phyloP scores from a whole-genome alignment of 1,139 yeast species.

The Entelexis paramagnoliae region DNA sequence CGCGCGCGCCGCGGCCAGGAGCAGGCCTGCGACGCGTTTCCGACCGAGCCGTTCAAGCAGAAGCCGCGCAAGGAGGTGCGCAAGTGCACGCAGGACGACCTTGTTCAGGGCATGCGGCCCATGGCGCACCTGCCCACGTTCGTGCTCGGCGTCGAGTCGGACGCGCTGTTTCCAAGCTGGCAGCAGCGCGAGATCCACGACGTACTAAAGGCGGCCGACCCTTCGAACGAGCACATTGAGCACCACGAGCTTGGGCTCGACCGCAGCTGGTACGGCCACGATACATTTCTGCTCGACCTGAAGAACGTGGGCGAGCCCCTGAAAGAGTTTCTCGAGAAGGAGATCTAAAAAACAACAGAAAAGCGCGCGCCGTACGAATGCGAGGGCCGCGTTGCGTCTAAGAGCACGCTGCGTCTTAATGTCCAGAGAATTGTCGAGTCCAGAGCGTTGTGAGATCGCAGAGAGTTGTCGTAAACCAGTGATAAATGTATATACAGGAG shows the following conservation, averaged over 20 bases:
- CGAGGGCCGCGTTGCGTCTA: too few relatives aligned
- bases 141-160: slow-evolving; percentile 86
- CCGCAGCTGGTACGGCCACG: slow-evolving; percentile 77
- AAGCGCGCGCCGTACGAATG: too few relatives aligned
- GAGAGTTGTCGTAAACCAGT: too few relatives aligned
- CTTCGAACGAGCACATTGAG: slow-evolving; percentile 31
- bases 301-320: slow-evolving; percentile 75
- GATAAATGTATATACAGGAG: slow-evolving; percentile 2
- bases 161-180: slow-evolving; percentile 86
- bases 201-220: slow-evolving; percentile 41
- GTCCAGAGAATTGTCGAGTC: too few relatives aligned
- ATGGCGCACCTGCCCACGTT: slow-evolving; percentile 57
- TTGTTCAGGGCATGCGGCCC: slow-evolving; percentile 52
- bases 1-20: slow-evolving; percentile 78
- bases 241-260: slow-evolving; percentile 70
- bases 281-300: slow-evolving; percentile 70
- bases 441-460: too few relatives aligned
- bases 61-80: slow-evolving; percentile 30
- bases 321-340: slow-evolving; percentile 43
- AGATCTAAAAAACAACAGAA: not conserved
- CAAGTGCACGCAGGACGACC: slow-evolving; percentile 36
- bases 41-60: slow-evolving; percentile 49
- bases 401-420: too few relatives aligned
- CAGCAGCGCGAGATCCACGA: slow-evolving; percentile 77
- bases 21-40: slow-evolving; percentile 33